Conservation (phyloP, 306 rosid species). For the Urtica urens region DNA sequence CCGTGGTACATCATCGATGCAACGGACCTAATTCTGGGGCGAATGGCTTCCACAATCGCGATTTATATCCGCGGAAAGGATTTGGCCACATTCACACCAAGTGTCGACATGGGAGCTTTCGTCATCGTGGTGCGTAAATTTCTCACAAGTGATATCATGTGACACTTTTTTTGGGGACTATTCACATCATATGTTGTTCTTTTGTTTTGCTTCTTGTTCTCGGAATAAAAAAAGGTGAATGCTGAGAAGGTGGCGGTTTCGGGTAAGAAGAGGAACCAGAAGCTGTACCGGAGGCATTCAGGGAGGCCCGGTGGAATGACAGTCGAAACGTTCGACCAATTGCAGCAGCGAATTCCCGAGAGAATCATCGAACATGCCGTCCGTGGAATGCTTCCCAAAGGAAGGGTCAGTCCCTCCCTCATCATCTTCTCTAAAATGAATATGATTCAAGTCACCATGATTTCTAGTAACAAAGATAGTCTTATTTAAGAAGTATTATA, state of each 20-base stretch:
- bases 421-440: too few relatives aligned
- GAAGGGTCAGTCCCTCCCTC: slow-evolving; percentile 93
- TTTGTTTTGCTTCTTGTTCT: slow-evolving; percentile 9
- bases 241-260: slow-evolving; percentile 93
- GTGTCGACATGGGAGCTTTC: slow-evolving; percentile 98
- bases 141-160: background rate
- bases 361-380: slow-evolving; percentile 95
- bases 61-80: slow-evolving; percentile 77
- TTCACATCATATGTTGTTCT: background rate
- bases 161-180: background rate
- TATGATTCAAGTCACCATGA: too few relatives aligned
- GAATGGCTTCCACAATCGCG: slow-evolving; percentile 88
- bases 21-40: slow-evolving; percentile 74
- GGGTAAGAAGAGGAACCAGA: slow-evolving; percentile 87
- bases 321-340: slow-evolving; percentile 82
- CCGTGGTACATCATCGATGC: slow-evolving; percentile 94
- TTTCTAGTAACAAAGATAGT: too few relatives aligned
- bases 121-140: slow-evolving; percentile 77
- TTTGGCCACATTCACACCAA: slow-evolving; percentile 69
- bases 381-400: slow-evolving; percentile 99
- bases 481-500: too few relatives aligned
- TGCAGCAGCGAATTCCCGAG: slow-evolving; percentile 91
- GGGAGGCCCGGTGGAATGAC: slow-evolving; percentile 99
- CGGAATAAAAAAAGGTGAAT: slow-evolving; percentile 60
- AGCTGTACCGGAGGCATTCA: slow-evolving; percentile 93